These are phyloP conservation scores for Sclerotinia spermophila DNA, from an alignment of 2,329 filamentous ascomycete genomes.

Conservation along the genomic window DNA sequence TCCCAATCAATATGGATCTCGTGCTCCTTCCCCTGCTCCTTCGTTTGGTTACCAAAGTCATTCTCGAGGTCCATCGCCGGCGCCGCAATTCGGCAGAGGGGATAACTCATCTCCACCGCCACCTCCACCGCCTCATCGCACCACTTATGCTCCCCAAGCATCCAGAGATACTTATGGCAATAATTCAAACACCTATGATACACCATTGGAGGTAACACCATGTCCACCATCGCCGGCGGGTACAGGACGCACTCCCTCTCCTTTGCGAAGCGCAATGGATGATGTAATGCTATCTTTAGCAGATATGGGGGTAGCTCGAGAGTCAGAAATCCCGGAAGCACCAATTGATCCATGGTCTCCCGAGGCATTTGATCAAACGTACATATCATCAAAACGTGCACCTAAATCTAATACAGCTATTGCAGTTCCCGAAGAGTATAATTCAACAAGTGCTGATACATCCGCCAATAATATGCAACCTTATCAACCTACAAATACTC, in stretches of 20 bases:
- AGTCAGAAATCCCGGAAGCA: constrained; percentile 52
- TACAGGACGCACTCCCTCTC: constrained; percentile 78
- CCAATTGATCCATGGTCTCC: constrained; percentile 81
- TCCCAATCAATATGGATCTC: constrained; percentile 40
- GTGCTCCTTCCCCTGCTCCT: constrained; percentile 32
- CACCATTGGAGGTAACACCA: constrained; percentile 58
- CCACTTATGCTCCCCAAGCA: constrained; percentile 42
- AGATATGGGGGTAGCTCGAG: constrained; percentile 68
- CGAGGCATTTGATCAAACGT: constrained; percentile 66
- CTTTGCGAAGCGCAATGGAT: constrained; percentile 91
- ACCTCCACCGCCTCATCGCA: constrained; percentile 80
- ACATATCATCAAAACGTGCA: constrained; percentile 36
- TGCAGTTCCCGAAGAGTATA: constrained; percentile 53
- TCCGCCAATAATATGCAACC: constrained; percentile 27
- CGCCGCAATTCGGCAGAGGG: constrained; percentile 36
- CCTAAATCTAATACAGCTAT: constrained; percentile 68
- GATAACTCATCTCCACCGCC: constrained; percentile 60
- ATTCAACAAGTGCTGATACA: constrained; percentile 53
- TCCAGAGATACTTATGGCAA: constrained; percentile 41
- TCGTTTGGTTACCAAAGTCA: constrained; percentile 34
- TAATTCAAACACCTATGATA: constrained; percentile 46
- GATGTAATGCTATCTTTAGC: constrained; percentile 95
- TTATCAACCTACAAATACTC: constrained; percentile 46
- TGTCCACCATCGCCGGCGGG: constrained; percentile 64
- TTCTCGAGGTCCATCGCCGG: constrained; percentile 42